Evolutionary conservation across 371 early-diverging fungal species (phyloP), one percentile per base, ranked within the genome.

Genomic region (Lichtheimia ramosa): DNA sequence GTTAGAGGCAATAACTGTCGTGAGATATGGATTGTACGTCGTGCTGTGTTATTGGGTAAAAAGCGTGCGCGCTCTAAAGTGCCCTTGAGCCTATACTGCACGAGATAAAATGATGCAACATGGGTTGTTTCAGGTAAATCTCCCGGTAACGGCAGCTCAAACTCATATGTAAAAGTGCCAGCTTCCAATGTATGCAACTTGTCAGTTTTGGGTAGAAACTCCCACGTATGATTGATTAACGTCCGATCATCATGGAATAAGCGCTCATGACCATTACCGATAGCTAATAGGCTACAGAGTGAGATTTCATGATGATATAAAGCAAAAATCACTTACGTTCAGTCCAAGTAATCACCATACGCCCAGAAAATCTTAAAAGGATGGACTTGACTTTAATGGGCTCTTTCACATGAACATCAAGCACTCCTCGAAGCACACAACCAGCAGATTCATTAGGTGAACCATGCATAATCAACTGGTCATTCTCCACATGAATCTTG

Each of bases 61-160:
- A 77, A 58, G n/a, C 57, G 57, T 2, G 76, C 62, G 18, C 79
- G 59, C 56, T 75, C 74, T 20, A 71, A 60, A 13, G 63, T 50
- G 3, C 72, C 79, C 43, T 70, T 79, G n/a, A 79, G 63, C 13
- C 68, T 63, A 51, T 79, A 79, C 23, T 71, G 65, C 7, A 79
- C 73, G 39, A 54, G 55, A 50, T 75, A 75, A 27, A 72, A 64
- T 1, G 69, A 64, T 14, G 62, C 65, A 27, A 76, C 61, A 28
- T 71, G 63, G 1, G 66, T 62, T 4, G 76, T 71, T 66, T 79
- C 79, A 3, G 76, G 79, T 40, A 79, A 28, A 23, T 63, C 39
- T 15, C 79, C 79, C 7, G 76, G 67, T 20, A 79, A 40, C 12
- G 69, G 59, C 18, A 79, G 42, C 48, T 79, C 79, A 59, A 79